Evolutionary conservation across 2,329 filamentous ascomycete genomes (phyloP).

Genomic region (Colletotrichum tanaceti): DNA sequence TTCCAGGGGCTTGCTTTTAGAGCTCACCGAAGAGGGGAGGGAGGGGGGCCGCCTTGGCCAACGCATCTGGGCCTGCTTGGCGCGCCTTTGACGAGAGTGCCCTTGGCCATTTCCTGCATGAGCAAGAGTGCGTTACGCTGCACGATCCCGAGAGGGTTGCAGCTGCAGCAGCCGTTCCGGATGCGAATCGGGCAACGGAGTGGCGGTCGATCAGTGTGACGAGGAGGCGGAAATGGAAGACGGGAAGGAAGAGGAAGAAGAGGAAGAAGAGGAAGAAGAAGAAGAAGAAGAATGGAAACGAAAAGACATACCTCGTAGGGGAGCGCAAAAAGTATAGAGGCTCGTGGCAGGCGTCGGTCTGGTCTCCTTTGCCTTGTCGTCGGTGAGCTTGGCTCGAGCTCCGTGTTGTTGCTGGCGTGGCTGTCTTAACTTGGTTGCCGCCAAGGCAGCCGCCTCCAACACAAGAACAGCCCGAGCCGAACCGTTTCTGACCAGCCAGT

Average conservation of each 20-base stretch:
- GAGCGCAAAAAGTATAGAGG: neutral
- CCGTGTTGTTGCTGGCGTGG: neutral
- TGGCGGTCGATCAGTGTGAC: slow-evolving; percentile 10
- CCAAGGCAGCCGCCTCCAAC: slow-evolving; percentile 13
- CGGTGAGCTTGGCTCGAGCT: neutral
- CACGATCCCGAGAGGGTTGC: slow-evolving; percentile 2
- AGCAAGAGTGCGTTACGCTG: neutral
- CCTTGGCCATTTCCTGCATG: slow-evolving; percentile 1
- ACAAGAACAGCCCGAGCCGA: slow-evolving; percentile 7
- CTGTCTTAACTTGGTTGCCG: neutral
- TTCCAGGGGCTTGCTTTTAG: neutral
- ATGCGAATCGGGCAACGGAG: slow-evolving; percentile 6
- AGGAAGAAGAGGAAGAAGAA: too few relatives aligned
- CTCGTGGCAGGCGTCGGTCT: neutral
- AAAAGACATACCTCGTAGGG: neutral
- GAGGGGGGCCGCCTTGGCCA: too few relatives aligned
- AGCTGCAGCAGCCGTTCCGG: slow-evolving; percentile 19
- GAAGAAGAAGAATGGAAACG: neutral
- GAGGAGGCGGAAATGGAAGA: neutral
- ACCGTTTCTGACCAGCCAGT: neutral
- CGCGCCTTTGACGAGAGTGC: neutral
- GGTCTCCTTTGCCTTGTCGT: neutral
- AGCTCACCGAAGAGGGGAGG: too few relatives aligned
- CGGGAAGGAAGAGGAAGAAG: too few relatives aligned
- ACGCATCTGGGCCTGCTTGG: neutral